phyloP scores from a whole-genome alignment of 768 basidiomycete species.

The Agaricus sinodeliciosus region DNA sequence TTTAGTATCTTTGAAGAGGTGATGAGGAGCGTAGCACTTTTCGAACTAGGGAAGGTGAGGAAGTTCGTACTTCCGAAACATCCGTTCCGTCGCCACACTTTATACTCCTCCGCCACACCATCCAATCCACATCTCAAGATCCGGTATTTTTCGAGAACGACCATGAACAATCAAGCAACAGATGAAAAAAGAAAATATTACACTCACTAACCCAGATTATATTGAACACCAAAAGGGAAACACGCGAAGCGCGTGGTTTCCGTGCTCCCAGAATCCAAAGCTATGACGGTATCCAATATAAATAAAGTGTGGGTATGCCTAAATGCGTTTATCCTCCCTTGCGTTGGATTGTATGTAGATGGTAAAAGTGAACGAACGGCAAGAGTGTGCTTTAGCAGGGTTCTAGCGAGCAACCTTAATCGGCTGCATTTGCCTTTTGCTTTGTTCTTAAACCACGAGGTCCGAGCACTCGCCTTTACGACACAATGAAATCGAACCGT shows the following conservation, averaged over 20 bases:
- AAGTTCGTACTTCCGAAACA: background rate
- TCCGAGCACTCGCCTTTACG: too few relatives aligned
- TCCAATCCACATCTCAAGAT: background rate
- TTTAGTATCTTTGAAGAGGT: too few relatives aligned
- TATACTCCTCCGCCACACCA: slow-evolving; percentile 1
- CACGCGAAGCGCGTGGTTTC: background rate
- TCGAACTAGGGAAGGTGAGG: background rate
- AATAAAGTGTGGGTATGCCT: slow-evolving; percentile 1
- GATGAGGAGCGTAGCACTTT: background rate
- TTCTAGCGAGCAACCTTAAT: too few relatives aligned
- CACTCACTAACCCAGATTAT: background rate
- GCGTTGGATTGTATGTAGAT: background rate
- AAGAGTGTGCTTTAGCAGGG: background rate
- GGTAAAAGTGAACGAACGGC: background rate
- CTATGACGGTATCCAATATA: background rate
- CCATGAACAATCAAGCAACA: background rate
- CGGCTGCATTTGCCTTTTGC: too few relatives aligned
- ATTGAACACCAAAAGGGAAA: background rate
- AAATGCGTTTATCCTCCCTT: background rate
- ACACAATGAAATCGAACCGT: too few relatives aligned
- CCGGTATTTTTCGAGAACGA: background rate
- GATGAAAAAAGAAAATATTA: background rate
- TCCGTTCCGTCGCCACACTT: background rate
- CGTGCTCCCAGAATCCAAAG: background rate
- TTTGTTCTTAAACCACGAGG: too few relatives aligned